Conservation (phyloP, 768 basidiomycete species). For the Xerocomus spinulosus region DNA sequence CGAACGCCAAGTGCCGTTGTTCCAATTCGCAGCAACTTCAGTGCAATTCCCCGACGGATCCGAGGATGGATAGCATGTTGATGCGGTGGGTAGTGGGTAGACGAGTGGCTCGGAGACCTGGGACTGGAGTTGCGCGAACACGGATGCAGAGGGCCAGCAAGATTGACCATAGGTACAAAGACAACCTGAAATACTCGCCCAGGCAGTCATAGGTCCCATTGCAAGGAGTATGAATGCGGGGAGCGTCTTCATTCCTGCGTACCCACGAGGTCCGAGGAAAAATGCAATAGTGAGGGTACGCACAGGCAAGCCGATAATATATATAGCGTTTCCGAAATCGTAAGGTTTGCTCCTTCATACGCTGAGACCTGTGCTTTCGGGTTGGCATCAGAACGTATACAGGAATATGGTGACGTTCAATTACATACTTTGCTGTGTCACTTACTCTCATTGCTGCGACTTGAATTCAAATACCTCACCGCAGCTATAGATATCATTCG, state of each 20-base stretch:
- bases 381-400: too few species aligned
- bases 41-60: slow-evolving; percentile 37
- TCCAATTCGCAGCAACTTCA: slow-evolving; percentile 24
- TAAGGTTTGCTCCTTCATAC: too few species aligned
- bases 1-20: slow-evolving; percentile 39
- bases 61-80: slow-evolving; percentile 10
- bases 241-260: neutral
- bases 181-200: slow-evolving; percentile 5
- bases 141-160: slow-evolving; percentile 16
- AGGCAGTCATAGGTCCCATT: neutral
- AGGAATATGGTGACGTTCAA: neutral
- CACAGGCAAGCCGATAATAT: neutral
- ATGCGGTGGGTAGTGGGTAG: slow-evolving; percentile 17
- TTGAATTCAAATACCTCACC: too few species aligned
- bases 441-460: too few species aligned
- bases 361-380: too few species aligned
- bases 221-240: neutral
- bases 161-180: slow-evolving; percentile 16
- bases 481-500: too few species aligned
- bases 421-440: neutral
- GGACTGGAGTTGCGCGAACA: slow-evolving; percentile 13
- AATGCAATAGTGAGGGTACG: neutral
- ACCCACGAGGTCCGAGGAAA: neutral
- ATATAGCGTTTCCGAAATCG: too few species aligned
- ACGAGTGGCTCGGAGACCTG: slow-evolving; percentile 16